Base-by-base conservation (phyloP, 192 early-diverging fungal species). In the Entomortierella beljakovae region DNA sequence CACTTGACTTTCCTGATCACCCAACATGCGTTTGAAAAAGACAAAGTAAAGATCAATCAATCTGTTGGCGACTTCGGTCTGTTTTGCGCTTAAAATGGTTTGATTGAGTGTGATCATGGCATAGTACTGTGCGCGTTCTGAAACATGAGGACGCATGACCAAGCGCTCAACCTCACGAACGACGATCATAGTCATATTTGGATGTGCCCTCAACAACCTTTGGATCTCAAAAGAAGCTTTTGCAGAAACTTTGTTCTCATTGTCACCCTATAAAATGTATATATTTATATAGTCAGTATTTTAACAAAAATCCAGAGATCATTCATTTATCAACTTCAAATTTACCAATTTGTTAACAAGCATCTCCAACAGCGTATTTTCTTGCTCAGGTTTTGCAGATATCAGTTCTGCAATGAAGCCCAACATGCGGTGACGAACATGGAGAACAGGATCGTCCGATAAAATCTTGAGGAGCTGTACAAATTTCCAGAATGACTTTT, bases 21-120 rank as follows among this genome's bases (percentile, higher is more conserved):
- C 87, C 58, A 96, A 86, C 62, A 99, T 83, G 48, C 83, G 86
- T 75, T 94, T 89, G 85, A 99, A 99, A 40, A 98, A 86, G 4
- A 84, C 80, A 86, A 99, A 97, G 80, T 99, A 99, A 13, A 98
- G 71, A 31, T 94, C 94, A 26, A 98, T 87, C 58, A 99, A 84
- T 64, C 90, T 86, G 71, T 94, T 94, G 25, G 97, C 96, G 13
- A 91, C 87, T 29, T 86, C 87, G 7, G 80, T 72, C 70, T 98
- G 94, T 54, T 81, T 82, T 18, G 87, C 86, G n/a, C 86, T 92
- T 42, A 98, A 86, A 38, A 97, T 92, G 31, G 94, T 92, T 80
- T 98, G 98, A 77, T 96, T 98, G 74, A 98, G 79, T 20, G 96
- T 93, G 61, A 92, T 93, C 64, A 98, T 86, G 43, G 93, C 92